Evolutionary conservation across 2,329 filamentous ascomycete species (phyloP).

Genomic region (Xylaria sp.): DNA sequence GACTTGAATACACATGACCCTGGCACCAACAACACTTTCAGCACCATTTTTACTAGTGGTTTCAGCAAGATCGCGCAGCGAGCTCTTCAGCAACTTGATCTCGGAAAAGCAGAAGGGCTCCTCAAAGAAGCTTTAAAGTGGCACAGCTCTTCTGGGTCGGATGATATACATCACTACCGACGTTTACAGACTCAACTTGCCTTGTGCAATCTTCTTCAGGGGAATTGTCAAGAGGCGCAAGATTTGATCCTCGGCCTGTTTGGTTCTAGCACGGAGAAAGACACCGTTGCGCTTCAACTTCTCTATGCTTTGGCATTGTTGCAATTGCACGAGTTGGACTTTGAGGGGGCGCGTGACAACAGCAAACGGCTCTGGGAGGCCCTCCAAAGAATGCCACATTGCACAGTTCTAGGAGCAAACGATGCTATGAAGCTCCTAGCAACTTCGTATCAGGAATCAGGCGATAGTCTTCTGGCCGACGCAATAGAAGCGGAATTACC

Average conservation of each 20-base stretch:
- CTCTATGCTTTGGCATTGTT: conserved; percentile 33
- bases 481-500: conserved; percentile 38
- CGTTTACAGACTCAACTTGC: conserved; percentile 36
- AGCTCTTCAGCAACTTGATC: conserved; percentile 35
- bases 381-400: conserved; percentile 28
- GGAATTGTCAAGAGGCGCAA: conserved; percentile 30
- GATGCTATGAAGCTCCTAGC: conserved; percentile 36
- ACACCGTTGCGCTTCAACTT: conserved; percentile 29
- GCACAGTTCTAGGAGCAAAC: conserved; percentile 21
- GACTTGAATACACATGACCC: conserved; percentile 9
- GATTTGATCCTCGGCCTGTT: conserved; percentile 26
- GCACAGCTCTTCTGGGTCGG: conserved; percentile 31
- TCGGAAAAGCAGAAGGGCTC: conserved; percentile 30
- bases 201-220: conserved; percentile 32
- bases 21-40: conserved; percentile 25
- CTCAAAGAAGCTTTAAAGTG: conserved; percentile 35
- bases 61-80: conserved; percentile 36
- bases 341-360: conserved; percentile 33
- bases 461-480: conserved; percentile 30
- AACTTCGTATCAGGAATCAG: conserved; percentile 35
- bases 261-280: conserved; percentile 19
- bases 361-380: conserved; percentile 34
- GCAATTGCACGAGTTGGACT: conserved; percentile 36
- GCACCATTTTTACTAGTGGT: conserved; percentile 32
- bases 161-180: conserved; percentile 28